phyloP scores from a whole-genome alignment of 2,329 filamentous ascomycete species.

The Xylariaceae sp. region DNA sequence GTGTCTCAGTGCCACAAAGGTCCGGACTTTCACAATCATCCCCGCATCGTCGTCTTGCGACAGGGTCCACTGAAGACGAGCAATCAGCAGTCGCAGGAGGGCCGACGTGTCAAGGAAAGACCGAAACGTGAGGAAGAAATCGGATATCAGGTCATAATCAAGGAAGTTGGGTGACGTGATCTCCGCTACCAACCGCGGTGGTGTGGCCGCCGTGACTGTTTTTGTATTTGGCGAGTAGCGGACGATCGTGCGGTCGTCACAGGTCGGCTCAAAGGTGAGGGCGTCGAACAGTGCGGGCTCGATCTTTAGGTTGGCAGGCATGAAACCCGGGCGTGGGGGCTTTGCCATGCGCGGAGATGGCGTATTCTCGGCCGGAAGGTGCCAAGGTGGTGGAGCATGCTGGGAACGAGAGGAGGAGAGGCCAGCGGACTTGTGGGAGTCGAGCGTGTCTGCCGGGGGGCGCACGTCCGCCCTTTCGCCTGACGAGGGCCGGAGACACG shows the following conservation, averaged over 20 bases:
- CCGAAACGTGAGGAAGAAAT: conserved; percentile 95
- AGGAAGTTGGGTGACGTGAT: conserved; percentile 94
- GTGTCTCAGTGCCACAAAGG: conserved; percentile 90
- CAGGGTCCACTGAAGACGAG: conserved; percentile 82
- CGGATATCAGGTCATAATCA: conserved; percentile 93
- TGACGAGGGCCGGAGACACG: conserved; percentile 37
- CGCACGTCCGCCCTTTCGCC: conserved; percentile 28
- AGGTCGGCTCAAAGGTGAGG: conserved; percentile 71
- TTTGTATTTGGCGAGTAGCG: conserved; percentile 67
- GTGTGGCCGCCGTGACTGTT: conserved; percentile 82
- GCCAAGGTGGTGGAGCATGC: conserved; percentile 23
- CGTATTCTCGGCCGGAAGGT: conserved; percentile 8
- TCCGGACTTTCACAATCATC: conserved; percentile 89
- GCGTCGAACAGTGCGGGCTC: conserved; percentile 76
- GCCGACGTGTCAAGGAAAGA: conserved; percentile 74
- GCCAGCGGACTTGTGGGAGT: conserved; percentile 34
- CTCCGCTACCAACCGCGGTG: conserved; percentile 85
- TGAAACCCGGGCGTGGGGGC: conserved; percentile 40
- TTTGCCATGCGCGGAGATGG: conserved; percentile 36
- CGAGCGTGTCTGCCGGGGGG: conserved; percentile 25
- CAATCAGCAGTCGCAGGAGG: conserved; percentile 76
- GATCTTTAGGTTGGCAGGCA: conserved; percentile 47
- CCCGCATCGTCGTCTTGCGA: conserved; percentile 75
- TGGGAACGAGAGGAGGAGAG: conserved; percentile 35
- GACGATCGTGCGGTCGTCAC: conserved; percentile 75